A percentile compares a stretch with the other conserved stretches of the same genome.
phyloP scores from a whole-genome alignment of 2,329 filamentous ascomycete genomes.

The Neophaeococcomyces aloes region DNA sequence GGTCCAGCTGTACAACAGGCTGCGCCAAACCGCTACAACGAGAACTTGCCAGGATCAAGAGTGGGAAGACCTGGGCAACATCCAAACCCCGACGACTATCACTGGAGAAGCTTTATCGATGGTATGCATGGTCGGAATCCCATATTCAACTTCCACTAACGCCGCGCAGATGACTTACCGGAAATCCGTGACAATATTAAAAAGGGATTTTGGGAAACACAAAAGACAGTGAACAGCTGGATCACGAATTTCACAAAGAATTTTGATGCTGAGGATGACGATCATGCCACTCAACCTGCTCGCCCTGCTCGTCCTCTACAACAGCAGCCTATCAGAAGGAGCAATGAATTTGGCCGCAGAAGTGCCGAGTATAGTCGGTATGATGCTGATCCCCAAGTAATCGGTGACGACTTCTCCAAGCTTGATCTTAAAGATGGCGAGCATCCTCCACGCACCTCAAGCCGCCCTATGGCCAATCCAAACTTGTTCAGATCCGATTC shows the following conservation, averaged over 20 bases:
- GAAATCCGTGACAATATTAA: conserved; percentile 85
- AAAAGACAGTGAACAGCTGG: conserved; percentile 86
- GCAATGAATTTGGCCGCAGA: conserved; percentile 51
- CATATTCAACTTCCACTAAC: conserved; percentile 14
- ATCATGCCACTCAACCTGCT: conserved; percentile 30
- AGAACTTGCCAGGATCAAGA: conserved; percentile 22
- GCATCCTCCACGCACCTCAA: conserved; percentile 45
- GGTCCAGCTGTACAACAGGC: conserved; percentile 20
- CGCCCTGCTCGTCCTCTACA: too few species aligned
- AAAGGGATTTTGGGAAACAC: conserved; percentile 90
- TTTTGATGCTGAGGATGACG: conserved; percentile 77
- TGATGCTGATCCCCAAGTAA: conserved; percentile 82
- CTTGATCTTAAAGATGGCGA: conserved; percentile 54
- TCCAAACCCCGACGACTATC: conserved; percentile 40
- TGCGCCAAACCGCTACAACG: conserved; percentile 25
- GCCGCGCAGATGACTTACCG: conserved; percentile 65
- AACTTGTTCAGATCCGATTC: conserved; percentile 66
- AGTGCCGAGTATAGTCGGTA: conserved; percentile 87
- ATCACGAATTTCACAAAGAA: conserved; percentile 85
- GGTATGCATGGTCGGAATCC: conserved; percentile 35
- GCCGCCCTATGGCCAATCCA: conserved; percentile 61
- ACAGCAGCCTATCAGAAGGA: conserved; percentile 36
- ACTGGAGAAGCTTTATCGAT: conserved; percentile 73
- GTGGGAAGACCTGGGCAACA: conserved; percentile 26
- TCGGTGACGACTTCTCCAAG: conserved; percentile 76